phyloP scores from a whole-genome alignment of 2,329 filamentous ascomycete genomes.

The Pseudocercospora fuligena region DNA sequence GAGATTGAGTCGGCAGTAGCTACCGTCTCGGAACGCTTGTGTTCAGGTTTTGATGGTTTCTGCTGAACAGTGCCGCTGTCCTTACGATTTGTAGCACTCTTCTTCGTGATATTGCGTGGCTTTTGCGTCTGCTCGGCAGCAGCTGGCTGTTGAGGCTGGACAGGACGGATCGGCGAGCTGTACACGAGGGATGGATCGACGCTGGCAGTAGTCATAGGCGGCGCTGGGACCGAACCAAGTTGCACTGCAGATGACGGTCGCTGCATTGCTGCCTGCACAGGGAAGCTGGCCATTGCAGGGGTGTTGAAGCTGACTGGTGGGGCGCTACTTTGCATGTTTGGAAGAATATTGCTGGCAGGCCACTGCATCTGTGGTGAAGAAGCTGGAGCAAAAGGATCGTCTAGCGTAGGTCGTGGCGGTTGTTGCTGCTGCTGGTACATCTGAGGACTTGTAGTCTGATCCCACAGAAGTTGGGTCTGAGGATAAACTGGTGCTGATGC shows the following conservation, averaged over 20 bases:
- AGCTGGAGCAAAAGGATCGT: conserved; percentile 38
- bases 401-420: conserved; percentile 27
- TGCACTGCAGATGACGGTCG: conserved; percentile 35
- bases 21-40: conserved; percentile 47
- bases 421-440: conserved; percentile 26
- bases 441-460: conserved; percentile 29
- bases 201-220: conserved; percentile 41
- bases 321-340: conserved; percentile 19
- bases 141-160: background rate
- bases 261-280: conserved; percentile 31
- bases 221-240: conserved; percentile 23
- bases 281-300: conserved; percentile 40
- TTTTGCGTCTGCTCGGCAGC: conserved; percentile 32
- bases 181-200: conserved; percentile 55
- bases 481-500: conserved; percentile 62
- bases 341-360: conserved; percentile 18
- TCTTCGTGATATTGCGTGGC: conserved; percentile 5
- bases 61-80: conserved; percentile 35
- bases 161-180: conserved; percentile 40
- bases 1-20: conserved; percentile 46
- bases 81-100: conserved; percentile 30
- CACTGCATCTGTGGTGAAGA: conserved; percentile 27
- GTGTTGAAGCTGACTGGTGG: conserved; percentile 36
- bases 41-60: conserved; percentile 30
- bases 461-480: conserved; percentile 56